phyloP scores from a whole-genome alignment of 148 eudicot species.

The Suaeda aralocaspica region DNA sequence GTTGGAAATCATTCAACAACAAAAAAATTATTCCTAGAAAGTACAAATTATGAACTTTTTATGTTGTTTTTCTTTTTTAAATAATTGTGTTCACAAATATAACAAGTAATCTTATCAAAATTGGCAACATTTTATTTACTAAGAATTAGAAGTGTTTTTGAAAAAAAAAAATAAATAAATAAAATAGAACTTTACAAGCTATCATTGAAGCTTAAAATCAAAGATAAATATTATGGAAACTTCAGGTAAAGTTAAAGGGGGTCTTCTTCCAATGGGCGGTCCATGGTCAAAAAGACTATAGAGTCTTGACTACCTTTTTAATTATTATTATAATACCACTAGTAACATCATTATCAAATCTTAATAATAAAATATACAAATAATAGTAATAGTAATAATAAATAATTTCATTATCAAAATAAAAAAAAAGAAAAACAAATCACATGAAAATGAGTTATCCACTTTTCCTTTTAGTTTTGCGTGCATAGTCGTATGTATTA shows the following conservation, averaged over 20 bases:
- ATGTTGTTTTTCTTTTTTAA: not conserved
- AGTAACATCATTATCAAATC: no score
- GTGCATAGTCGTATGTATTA: conserved; percentile 17
- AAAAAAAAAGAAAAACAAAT: no score
- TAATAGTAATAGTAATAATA: no score
- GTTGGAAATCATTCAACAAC: not conserved
- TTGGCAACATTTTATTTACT: not conserved
- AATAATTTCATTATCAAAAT: no score
- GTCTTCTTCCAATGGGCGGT: conserved; percentile 23
- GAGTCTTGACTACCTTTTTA: not conserved
- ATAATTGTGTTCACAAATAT: not conserved
- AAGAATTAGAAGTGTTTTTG: not conserved
- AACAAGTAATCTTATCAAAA: not conserved
- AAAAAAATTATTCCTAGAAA: not conserved
- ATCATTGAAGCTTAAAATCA: not conserved
- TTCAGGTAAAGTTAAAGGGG: not conserved
- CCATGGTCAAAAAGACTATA: conserved; percentile 15
- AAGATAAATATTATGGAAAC: no score
- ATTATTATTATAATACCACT: no score
- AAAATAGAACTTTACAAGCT: no score
- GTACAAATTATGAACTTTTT: not conserved
- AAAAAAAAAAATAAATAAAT: not conserved
- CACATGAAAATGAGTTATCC: no score
- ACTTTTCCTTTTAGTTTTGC: not conserved
- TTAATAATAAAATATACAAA: no score